Conservation (phyloP, 441 rosid genomes). For the Jatropha podagrica region DNA sequence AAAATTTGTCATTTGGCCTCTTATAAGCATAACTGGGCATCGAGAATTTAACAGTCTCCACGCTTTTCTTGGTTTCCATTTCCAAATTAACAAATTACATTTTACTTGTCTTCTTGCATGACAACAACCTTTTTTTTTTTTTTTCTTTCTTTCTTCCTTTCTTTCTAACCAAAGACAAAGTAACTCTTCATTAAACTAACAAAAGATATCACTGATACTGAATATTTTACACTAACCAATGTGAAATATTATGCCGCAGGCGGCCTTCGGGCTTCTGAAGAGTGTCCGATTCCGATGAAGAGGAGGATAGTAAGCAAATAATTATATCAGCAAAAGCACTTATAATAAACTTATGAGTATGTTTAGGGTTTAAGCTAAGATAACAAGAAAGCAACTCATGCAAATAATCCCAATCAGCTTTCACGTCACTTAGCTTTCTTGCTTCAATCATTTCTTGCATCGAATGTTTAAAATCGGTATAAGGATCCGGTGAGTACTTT, state of each 20-base stretch:
- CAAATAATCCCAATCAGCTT: conserved; percentile 61
- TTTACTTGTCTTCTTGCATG: conserved; percentile 26
- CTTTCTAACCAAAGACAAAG: conserved; percentile 19
- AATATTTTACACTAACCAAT: conserved; percentile 9
- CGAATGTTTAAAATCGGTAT: conserved; percentile 64
- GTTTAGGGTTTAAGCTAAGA: conserved; percentile 63
- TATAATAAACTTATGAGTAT: conserved; percentile 65
- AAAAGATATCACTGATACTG: neutral
- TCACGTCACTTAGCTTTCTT: conserved; percentile 45
- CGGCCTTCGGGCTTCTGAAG: conserved; percentile 21
- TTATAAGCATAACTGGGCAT: conserved; percentile 12
- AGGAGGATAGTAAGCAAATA: conserved; percentile 43
- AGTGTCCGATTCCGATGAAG: conserved; percentile 23
- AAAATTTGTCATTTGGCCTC: conserved; percentile 3
- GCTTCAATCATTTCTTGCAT: conserved; percentile 94
- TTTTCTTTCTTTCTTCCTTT: neutral
- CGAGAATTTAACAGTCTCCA: conserved; percentile 35
- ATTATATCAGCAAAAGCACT: conserved; percentile 75
- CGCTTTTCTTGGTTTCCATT: conserved; percentile 34
- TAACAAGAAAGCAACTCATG: conserved; percentile 76
- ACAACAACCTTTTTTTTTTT: conserved; percentile 1
- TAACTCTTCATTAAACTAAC: conserved; percentile 11
- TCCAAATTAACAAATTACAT: conserved; percentile 20
- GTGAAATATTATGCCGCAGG: conserved; percentile 22
- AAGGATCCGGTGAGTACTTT: conserved; percentile 75